Evolutionary conservation across 768 basidiomycete genomes (phyloP), one percentile per base, ranked within the genome.

Genomic region (Suillus weaverae): DNA sequence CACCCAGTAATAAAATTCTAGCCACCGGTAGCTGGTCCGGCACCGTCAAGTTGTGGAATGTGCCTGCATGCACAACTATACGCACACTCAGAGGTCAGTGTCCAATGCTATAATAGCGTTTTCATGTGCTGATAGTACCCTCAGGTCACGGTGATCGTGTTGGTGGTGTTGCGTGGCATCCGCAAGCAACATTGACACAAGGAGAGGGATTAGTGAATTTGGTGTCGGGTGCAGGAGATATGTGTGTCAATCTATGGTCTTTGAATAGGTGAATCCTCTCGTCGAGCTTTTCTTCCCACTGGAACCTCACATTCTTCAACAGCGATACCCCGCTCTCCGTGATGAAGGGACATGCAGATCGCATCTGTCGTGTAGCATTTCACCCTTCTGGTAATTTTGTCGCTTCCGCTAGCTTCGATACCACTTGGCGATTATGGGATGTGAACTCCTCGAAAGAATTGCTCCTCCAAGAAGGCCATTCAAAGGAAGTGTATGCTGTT

Each of bases 161-260:
- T 35, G 95, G 97, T 59, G 97, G 97, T 22, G 89, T 98, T 53
- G 95, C 96, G 44, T 99, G 97, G 97, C 96, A 99, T 81, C 97
- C 97, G 1, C 81, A 89, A 71, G 96, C 97, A 20, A 97, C 96
- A 0, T 72, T 96, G 16, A 76, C 89, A 57, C 86, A 89, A 74
- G 74, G 81, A 62, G 77, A 85, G 73, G 80, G 86, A 67, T 61
- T 82, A 1, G 89, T 93, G 16, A 98, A 97, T 74, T 82, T 99
- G 60, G 96, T 87, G 3, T 97, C 94, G 66, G 94, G 95, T 44
- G 97, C 90, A 6, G 95, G 90, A 16, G 97, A 99, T 74, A 86
- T 86, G 57, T 86, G 82, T 67, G 85, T 99, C 57, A 87, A 93
- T 73, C 79, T 99, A 16, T 99, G 97, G 96, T 93, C 92, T 32